Base-by-base conservation (phyloP, 2,329 filamentous ascomycete genomes). In the Aspergillus oerlinghausenensis region DNA sequence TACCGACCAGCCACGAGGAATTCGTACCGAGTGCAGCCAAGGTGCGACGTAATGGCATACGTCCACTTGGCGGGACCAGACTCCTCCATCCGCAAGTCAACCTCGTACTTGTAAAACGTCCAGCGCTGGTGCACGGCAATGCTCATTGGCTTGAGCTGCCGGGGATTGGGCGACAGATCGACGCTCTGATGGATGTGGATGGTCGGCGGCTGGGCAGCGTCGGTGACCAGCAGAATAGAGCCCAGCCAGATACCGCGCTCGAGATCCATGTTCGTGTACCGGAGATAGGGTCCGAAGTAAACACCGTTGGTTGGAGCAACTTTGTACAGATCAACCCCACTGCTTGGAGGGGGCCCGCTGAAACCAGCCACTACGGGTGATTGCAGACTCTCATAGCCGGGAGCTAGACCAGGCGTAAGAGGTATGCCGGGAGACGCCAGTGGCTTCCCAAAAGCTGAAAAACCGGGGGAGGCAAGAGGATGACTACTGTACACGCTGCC, bases 11-110 rank as follows among this genome's bases (percentile, higher is more conserved):
- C 94, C 19, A 99, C 90, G 21, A 97, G 82, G 73, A 99, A 99
- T 69, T 99, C 94, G 73, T 97, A 99, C 26, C 94, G 85, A n/a
- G 94, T 97, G 76, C 94, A 99, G 35, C 94, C 94, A 21, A 97
- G 80, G 68, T 97, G 92, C 1, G 94, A 97, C 0, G 94, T 99
- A 52, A 99, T 92, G 1, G 94, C 94, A 70, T 99, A 99, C 0
- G 94, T 99, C 94, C 94, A 99, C 69, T 94, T 89, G 0, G 91
- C 88, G 29, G 85, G 83, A 26, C 81, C 82, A 17, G 79, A 71
- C 17, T 97, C 92, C 35, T 89, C 87, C 94, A 99, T 99, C 59
- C 85, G 86, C 49, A 99, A 75, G 60, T 96, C 90, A 55, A 97
- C 75, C 60, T 96, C 92, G 69, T 99, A 99, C 69, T 92, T 90